These are phyloP conservation scores for Sugiyamaella americana DNA, from an alignment of 805 yeast genomes.

Conservation along the genomic window DNA sequence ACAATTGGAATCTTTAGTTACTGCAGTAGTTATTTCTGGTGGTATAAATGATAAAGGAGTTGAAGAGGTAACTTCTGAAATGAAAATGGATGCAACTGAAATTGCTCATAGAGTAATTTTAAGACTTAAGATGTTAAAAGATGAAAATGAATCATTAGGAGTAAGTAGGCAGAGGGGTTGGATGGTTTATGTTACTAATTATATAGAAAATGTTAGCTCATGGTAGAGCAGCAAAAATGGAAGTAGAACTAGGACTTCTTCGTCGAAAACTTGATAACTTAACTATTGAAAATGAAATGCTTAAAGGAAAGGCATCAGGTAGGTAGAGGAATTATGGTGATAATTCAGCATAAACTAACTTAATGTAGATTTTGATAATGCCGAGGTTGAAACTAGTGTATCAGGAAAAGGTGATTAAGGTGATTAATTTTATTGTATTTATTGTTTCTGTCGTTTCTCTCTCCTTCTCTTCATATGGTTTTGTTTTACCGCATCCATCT, in stretches of 20 bases:
- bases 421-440: too few species aligned
- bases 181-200: neutral
- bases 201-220: slow-evolving; percentile 53
- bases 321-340: too few species aligned
- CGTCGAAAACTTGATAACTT: slow-evolving; percentile 25
- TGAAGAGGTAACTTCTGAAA: slow-evolving; percentile 5
- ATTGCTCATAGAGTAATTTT: slow-evolving; percentile 65
- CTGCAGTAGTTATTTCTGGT: slow-evolving; percentile 40
- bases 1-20: slow-evolving; percentile 55
- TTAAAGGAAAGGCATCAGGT: slow-evolving; percentile 29
- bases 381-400: too few species aligned
- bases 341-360: too few species aligned
- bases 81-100: slow-evolving; percentile 59
- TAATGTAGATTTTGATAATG: too few species aligned
- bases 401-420: too few species aligned
- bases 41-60: slow-evolving; percentile 10
- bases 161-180: slow-evolving; percentile 9
- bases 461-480: too few species aligned
- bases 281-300: slow-evolving; percentile 39
- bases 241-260: slow-evolving; percentile 60
- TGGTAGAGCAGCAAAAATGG: slow-evolving; percentile 68
- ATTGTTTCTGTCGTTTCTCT: too few species aligned
- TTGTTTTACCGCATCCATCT: too few species aligned
- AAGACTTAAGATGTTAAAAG: slow-evolving; percentile 52
- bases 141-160: slow-evolving; percentile 62